phyloP scores from a whole-genome alignment of 208 protist species.

The Blechomonas ayalai region DNA sequence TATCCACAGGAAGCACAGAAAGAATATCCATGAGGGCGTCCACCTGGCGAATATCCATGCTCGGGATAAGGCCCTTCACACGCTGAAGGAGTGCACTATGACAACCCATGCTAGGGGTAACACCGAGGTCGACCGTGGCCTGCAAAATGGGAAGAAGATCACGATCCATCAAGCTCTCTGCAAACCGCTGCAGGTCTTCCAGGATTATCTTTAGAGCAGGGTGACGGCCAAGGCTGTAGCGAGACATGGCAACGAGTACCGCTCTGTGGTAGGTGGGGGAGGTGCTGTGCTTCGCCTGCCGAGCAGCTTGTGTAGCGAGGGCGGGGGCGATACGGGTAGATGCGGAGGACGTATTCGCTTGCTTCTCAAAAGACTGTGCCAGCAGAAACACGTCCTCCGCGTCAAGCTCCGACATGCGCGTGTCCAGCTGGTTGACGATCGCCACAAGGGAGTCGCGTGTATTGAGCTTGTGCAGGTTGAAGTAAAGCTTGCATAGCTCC shows the following conservation, averaged over 20 bases:
- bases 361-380: conserved; percentile 42
- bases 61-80: conserved; percentile 15
- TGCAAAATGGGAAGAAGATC: conserved; percentile 56
- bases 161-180: conserved; percentile 17
- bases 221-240: conserved; percentile 40
- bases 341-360: conserved; percentile 55
- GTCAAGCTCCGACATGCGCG: conserved; percentile 25
- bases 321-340: conserved; percentile 34
- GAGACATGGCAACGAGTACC: conserved; percentile 47
- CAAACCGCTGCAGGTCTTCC: conserved; percentile 18
- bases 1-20: conserved; percentile 55
- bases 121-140: conserved; percentile 17
- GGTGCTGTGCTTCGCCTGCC: conserved; percentile 20
- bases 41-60: conserved; percentile 42
- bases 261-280: conserved; percentile 45
- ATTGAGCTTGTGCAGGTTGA: conserved; percentile 66
- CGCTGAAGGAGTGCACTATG: conserved; percentile 11
- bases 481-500: conserved; percentile 60
- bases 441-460: conserved; percentile 70
- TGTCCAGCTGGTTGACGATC: conserved; percentile 56
- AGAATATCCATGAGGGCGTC: conserved; percentile 58
- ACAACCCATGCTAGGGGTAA: conserved; percentile 11
- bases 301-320: conserved; percentile 28
- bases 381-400: conserved; percentile 45
- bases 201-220: conserved; percentile 24